Evolutionary conservation across 2,329 filamentous ascomycete species (phyloP).

Genomic region (Beauveria caledonica): DNA sequence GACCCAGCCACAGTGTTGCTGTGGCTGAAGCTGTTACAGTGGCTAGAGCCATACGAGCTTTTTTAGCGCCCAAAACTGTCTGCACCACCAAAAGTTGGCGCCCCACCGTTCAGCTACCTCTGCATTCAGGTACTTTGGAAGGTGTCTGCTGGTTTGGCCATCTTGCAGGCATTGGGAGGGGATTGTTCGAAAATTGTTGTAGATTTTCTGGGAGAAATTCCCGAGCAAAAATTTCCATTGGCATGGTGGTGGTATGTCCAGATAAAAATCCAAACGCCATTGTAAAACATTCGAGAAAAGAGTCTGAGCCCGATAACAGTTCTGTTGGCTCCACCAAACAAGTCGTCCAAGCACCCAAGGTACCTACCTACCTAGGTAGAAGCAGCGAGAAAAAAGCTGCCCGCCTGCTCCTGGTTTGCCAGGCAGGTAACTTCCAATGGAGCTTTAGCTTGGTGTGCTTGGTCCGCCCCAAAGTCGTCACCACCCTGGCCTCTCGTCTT

Average conservation of each 20-base stretch:
- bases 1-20: not conserved
- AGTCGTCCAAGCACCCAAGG: not conserved
- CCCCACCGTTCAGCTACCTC: not conserved
- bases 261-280: too few relatives aligned
- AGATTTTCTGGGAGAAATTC: too few relatives aligned
- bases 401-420: not conserved
- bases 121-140: too few relatives aligned
- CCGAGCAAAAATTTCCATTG: too few relatives aligned
- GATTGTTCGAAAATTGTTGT: too few relatives aligned
- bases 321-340: too few relatives aligned
- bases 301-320: too few relatives aligned
- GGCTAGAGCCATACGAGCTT: not conserved
- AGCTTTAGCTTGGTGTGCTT: not conserved
- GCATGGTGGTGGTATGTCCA: too few relatives aligned
- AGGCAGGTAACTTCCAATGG: not conserved
- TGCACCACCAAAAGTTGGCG: not conserved
- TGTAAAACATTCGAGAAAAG: too few relatives aligned
- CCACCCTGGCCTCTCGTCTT: constrained; percentile 4
- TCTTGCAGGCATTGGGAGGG: too few relatives aligned
- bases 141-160: too few relatives aligned
- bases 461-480: constrained; percentile 3
- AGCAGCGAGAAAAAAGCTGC: not conserved
- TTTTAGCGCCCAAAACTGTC: not conserved
- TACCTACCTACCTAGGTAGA: not conserved
- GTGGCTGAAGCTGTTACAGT: not conserved